A percentile compares a stretch with the other conserved stretches of the same genome.
Conservation (phyloP, 768 basidiomycete species). For the Vararia minispora region DNA sequence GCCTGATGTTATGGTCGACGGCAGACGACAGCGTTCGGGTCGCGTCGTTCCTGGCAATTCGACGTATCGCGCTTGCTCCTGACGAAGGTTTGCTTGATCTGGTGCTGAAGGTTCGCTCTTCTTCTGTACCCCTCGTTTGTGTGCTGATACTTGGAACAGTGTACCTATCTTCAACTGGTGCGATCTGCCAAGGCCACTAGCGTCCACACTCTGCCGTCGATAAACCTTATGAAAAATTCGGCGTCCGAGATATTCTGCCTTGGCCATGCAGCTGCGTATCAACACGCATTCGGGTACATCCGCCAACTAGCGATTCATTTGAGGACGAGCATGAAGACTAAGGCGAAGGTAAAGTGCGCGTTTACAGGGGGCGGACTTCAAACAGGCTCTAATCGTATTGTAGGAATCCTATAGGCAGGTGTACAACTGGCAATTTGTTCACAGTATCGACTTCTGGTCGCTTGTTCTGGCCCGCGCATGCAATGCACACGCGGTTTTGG, state of each 20-base stretch:
- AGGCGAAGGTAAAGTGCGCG: constrained; percentile 51
- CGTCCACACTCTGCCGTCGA: constrained; percentile 75
- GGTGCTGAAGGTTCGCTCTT: constrained; percentile 63
- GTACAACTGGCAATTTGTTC: constrained; percentile 98
- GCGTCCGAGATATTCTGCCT: constrained; percentile 86
- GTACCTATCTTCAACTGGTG: constrained; percentile 80
- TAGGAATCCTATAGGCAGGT: constrained; percentile 90
- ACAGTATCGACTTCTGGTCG: constrained; percentile 94
- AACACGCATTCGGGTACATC: constrained; percentile 93
- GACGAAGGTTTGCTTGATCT: constrained; percentile 78
- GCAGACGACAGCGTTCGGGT: constrained; percentile 76
- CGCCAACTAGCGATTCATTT: constrained; percentile 90
- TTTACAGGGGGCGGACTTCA: neutral
- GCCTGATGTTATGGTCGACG: constrained; percentile 75
- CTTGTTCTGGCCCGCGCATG: constrained; percentile 80
- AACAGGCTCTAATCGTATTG: neutral
- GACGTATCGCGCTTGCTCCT: constrained; percentile 63
- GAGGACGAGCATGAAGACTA: constrained; percentile 82
- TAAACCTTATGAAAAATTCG: constrained; percentile 97
- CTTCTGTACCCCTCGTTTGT: too few relatives aligned
- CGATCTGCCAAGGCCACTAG: constrained; percentile 80
- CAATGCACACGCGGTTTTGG: constrained; percentile 41
- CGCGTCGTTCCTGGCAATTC: constrained; percentile 74
- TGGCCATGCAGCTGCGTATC: constrained; percentile 66
- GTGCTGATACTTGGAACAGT: too few relatives aligned